Percentiles rank a stretch among this genome's conserved stretches.
phyloP scores from a whole-genome alignment of 2,329 filamentous ascomycete species.

The Drechslerella dactyloides region DNA sequence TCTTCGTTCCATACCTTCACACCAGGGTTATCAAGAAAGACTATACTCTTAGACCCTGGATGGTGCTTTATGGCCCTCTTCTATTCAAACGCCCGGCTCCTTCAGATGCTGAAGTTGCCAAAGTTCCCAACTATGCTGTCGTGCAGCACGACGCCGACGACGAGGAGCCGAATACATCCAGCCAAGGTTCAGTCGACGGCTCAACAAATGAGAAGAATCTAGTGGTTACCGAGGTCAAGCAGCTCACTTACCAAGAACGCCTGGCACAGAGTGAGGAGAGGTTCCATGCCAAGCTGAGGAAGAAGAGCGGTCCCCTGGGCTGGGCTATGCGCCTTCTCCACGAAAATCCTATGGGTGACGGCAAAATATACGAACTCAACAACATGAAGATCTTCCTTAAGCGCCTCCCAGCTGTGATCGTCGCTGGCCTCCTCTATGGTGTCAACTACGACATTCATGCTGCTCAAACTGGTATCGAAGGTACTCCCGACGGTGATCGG shows the following conservation, averaged over 20 bases:
- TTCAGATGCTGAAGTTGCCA: slow-evolving; percentile 61
- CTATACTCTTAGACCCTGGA: slow-evolving; percentile 66
- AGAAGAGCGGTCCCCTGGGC: slow-evolving; percentile 71
- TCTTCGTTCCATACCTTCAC: slow-evolving; percentile 68
- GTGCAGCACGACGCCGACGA: slow-evolving; percentile 70
- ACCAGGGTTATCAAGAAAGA: slow-evolving; percentile 67
- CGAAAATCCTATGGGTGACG: slow-evolving; percentile 74
- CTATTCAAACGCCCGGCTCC: slow-evolving; percentile 61
- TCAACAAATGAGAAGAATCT: slow-evolving; percentile 60
- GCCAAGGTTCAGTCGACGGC: slow-evolving; percentile 53
- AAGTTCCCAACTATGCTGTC: slow-evolving; percentile 77
- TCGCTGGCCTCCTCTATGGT: slow-evolving; percentile 72
- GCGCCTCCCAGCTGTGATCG: slow-evolving; percentile 72
- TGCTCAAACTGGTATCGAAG: slow-evolving; percentile 61
- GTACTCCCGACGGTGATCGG: slow-evolving; percentile 59
- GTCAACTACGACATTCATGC: slow-evolving; percentile 72
- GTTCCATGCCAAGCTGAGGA: slow-evolving; percentile 69
- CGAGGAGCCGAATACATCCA: slow-evolving; percentile 57
- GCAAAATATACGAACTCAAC: slow-evolving; percentile 74
- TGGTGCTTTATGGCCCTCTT: slow-evolving; percentile 64
- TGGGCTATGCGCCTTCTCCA: slow-evolving; percentile 82
- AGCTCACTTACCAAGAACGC: slow-evolving; percentile 69
- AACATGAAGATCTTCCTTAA: slow-evolving; percentile 71
- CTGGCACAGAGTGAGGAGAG: slow-evolving; percentile 65
- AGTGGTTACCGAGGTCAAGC: slow-evolving; percentile 61